These are phyloP conservation scores for Ustilago loliicola DNA, from an alignment of 1,284 basidiomycete species.

Conservation along the genomic window DNA sequence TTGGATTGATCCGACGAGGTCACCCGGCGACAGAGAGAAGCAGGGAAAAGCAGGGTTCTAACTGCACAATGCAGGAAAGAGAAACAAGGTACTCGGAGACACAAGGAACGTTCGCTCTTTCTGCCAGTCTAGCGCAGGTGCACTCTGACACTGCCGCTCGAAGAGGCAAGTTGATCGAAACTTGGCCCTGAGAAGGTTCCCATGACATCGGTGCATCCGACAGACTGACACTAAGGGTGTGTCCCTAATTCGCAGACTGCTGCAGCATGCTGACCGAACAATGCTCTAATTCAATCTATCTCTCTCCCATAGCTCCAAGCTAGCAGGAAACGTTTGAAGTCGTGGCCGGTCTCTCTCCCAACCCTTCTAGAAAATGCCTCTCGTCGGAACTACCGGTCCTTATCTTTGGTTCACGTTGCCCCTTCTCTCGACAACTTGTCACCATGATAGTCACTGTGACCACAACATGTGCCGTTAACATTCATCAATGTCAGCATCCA, in stretches of 20 bases:
- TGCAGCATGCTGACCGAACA: background rate
- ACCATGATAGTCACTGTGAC: background rate
- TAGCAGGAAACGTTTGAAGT: too few relatives aligned
- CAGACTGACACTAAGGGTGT: background rate
- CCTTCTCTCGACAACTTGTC: background rate
- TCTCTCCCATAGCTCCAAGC: too few relatives aligned
- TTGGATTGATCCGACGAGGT: background rate
- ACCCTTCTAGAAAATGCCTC: background rate
- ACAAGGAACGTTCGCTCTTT: too few relatives aligned
- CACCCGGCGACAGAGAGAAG: background rate
- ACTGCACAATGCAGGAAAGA: background rate
- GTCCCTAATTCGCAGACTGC: background rate
- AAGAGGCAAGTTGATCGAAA: background rate
- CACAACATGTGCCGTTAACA: too few relatives aligned
- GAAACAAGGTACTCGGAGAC: background rate
- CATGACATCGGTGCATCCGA: background rate
- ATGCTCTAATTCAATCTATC: too few relatives aligned
- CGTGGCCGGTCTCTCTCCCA: background rate
- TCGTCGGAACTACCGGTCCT: background rate
- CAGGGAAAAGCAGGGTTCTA: background rate
- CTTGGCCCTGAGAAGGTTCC: background rate
- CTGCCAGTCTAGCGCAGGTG: too few relatives aligned
- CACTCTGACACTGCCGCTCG: too few relatives aligned
- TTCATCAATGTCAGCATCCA: too few relatives aligned
- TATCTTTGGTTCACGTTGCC: background rate